These are phyloP conservation scores for Pontederia paniculata DNA, from an alignment of 176 grass and related monocot species.

Conservation along the genomic window DNA sequence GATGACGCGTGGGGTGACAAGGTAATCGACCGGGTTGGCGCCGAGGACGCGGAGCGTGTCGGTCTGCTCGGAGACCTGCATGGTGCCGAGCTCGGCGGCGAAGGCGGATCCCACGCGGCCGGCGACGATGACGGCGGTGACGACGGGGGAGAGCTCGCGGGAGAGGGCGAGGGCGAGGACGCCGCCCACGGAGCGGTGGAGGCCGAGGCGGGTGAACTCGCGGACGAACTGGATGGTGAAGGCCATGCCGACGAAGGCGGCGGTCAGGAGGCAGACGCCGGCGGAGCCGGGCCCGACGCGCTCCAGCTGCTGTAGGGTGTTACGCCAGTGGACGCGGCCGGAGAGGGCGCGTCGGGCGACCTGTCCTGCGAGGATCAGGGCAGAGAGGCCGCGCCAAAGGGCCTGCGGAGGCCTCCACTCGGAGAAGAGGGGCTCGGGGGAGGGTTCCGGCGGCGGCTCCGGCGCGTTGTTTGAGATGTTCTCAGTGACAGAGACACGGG, in stretches of 20 bases:
- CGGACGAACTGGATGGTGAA: conserved; percentile 99
- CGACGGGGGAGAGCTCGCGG: conserved; percentile 79
- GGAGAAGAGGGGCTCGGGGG: conserved; percentile 20
- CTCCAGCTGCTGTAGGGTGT: conserved; percentile 77
- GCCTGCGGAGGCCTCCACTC: conserved; percentile 55
- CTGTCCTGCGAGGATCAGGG: conserved; percentile 72
- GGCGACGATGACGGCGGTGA: conserved; percentile 71
- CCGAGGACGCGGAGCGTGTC: conserved; percentile 85
- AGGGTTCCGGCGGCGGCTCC: background rate
- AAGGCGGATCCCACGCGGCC: conserved; percentile 91
- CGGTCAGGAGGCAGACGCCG: conserved; percentile 85
- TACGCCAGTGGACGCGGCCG: conserved; percentile 72
- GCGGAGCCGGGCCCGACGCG: conserved; percentile 67
- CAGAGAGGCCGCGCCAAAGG: conserved; percentile 81
- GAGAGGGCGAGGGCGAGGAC: conserved; percentile 87
- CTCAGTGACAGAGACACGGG: conserved; percentile 18
- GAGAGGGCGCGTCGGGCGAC: conserved; percentile 61
- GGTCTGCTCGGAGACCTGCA: conserved; percentile 98
- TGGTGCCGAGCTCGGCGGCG: conserved; percentile 92
- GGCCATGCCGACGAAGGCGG: conserved; percentile 94
- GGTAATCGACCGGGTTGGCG: conserved; percentile 76
- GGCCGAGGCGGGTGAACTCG: conserved; percentile 95
- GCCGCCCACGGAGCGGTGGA: conserved; percentile 89
- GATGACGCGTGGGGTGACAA: conserved; percentile 73
- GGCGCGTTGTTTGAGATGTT: conserved; percentile 28